A percentile compares a stretch with the other conserved stretches of the same genome.
Conservation (phyloP, 2,329 filamentous ascomycete species). For the Trichoderma cornu-damae region DNA sequence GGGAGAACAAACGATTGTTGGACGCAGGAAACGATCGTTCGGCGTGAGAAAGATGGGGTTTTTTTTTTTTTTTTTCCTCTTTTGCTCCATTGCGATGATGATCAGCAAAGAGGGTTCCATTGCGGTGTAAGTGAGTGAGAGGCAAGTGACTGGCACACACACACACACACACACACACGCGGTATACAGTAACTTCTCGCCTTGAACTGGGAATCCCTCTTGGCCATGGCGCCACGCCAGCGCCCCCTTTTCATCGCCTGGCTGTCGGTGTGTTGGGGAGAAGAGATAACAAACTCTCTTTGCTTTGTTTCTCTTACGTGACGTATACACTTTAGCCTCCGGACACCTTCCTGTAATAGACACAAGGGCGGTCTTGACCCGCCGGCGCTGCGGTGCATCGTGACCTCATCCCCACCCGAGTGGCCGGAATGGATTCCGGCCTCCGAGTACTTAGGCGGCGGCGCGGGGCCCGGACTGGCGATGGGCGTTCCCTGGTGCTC, state of each 20-base stretch:
- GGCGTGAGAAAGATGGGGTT: too few relatives aligned
- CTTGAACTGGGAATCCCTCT: too few relatives aligned
- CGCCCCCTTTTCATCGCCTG: background rate
- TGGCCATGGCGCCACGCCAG: too few relatives aligned
- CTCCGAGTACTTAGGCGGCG: constrained; percentile 44
- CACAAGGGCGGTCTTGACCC: constrained; percentile 20
- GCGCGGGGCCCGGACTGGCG: constrained; percentile 25
- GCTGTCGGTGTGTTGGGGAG: background rate
- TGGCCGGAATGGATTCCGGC: constrained; percentile 48
- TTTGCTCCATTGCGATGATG: too few relatives aligned
- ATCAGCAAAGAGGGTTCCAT: background rate
- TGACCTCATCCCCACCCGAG: constrained; percentile 28
- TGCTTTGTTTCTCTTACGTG: constrained; percentile 28
- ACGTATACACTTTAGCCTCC: constrained; percentile 18
- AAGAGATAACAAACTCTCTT: constrained; percentile 3
- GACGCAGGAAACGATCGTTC: too few relatives aligned
- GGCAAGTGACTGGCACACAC: too few relatives aligned
- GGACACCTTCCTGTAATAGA: constrained; percentile 20
- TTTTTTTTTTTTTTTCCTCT: too few relatives aligned
- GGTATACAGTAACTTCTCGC: background rate
- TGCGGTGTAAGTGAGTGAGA: too few relatives aligned
- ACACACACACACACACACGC: too few relatives aligned
- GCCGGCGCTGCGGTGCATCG: constrained; percentile 22
- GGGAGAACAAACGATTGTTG: too few relatives aligned
- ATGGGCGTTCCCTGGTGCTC: constrained; percentile 7